These are phyloP conservation scores for Juglanconis oblonga DNA, from an alignment of 2,329 filamentous ascomycete species.

Conservation along the genomic window DNA sequence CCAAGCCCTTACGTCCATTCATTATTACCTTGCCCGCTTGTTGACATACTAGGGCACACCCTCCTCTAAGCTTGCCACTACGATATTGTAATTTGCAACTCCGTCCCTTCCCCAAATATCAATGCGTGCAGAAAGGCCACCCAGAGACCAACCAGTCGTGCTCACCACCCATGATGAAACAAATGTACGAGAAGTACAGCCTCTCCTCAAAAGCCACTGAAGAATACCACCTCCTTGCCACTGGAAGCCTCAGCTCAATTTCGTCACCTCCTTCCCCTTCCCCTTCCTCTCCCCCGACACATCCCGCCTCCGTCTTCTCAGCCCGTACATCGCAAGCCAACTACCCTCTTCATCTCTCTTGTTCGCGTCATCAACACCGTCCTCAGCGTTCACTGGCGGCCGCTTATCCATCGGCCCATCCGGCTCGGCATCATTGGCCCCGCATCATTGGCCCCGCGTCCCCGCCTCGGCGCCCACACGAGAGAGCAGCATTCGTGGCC, in stretches of 20 bases:
- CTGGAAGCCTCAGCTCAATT: neutral
- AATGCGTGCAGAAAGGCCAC: neutral
- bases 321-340: neutral
- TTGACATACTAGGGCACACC: neutral
- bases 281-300: neutral
- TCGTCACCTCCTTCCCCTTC: neutral
- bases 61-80: neutral
- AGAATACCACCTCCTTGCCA: neutral
- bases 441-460: too few relatives aligned
- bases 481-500: neutral
- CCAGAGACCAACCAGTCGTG: neutral
- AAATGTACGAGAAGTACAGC: neutral
- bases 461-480: too few relatives aligned
- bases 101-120: neutral
- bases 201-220: neutral
- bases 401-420: neutral
- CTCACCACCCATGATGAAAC: neutral
- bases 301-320: neutral
- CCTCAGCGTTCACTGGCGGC: neutral
- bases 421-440: too few relatives aligned
- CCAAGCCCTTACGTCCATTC: too few relatives aligned
- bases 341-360: neutral
- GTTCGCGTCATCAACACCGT: neutral
- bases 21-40: too few relatives aligned
- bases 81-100: neutral